Base-by-base conservation (phyloP, 345 rosid genomes). In the Brassica nigra region DNA sequence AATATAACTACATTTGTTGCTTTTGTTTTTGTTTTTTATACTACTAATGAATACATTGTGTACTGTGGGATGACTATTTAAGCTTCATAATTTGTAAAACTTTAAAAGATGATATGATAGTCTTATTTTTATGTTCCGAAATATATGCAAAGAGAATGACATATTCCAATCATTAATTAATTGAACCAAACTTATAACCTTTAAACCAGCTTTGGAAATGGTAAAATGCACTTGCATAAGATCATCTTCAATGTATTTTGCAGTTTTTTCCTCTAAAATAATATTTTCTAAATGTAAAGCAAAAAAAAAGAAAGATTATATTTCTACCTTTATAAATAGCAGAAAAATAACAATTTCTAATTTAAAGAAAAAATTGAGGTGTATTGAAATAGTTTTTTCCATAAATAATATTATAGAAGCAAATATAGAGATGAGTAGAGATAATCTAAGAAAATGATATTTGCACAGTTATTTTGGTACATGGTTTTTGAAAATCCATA, bases 11-110 rank as follows among this genome's bases (percentile, higher is more conserved):
- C 16, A 16, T 55, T 55, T 1, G 63, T 23, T 59, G 9, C 31
- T 20, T 59, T 59, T 59, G 30, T 1, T 20, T 20, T 20, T 33
- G 5, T 18, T 27, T 49, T 31, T 6, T 16, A 49, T 11, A 58
- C 15, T 52, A 52, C 57, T 52, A 29, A n/a, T 31, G n/a, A n/a
- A n/a, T 52, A n/a, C 15, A 55, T 12, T 29, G 62, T 59, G 29
- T 76, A 69, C 62, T 44, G 34, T 18, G 20, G 66, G 29, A 39
- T 57, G 44, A 57, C 42, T 67, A 57, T 67, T 67, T 39, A 2
- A 57, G 68, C 18, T 33, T 54, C 14, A 71, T 66, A 52, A 75
- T 36, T 55, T 36, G 18, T 3, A 39, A 20, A 67, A 23, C 5
- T 9, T 36, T 34, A 52, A 4, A 8, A 23, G 36, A 52, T 52